Evolutionary conservation across 1,284 basidiomycete genomes (phyloP), one percentile per base, ranked within the genome.

Genomic region (Heterobasidion annosum): DNA sequence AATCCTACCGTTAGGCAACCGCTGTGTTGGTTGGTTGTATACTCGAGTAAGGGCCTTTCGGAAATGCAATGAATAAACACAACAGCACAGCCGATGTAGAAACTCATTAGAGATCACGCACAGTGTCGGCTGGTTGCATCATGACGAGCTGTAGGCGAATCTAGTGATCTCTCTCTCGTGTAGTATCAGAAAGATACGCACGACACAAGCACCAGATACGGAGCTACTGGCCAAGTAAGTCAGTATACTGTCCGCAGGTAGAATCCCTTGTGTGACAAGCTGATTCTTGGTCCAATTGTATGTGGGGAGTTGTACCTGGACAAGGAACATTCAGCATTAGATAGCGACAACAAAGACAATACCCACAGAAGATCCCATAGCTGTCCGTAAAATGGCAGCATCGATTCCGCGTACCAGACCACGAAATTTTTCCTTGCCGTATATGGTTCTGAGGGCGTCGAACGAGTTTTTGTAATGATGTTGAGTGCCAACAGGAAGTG

Each of bases 221-320:
- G 87, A 79, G 65, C 91, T 94, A 60, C 92, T 93, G 10, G 85
- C 81, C 43, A 99, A 73, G 69, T 91, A 99, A 4, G 93, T 93
- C 82, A 82, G 89, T 52, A 91, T 79, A 58, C 87, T 92, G 66
- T 91, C 81, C 15, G 83, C 77, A 51, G 79, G 80, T 49, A 86
- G 68, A 56, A 90, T 77, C 1, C 83, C 84, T 57, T 80, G 73
- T 34, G 77, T 74, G 3, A 85, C 77, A 45, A 96, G 73, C 55
- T 87, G 79, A 52, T 79, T 82, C 70, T 98, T 98, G 35, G 91
- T 89, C 70, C 91, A 91, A 63, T 93, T 96, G 70, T 99, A 99
- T 44, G 91, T 91, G 0, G 96, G 96, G 43, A 99, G 72, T 82
- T 99, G 96, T 5, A 93, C 91, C 85, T 92, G 46, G 19, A 18